Evolutionary conservation across 768 basidiomycete genomes (phyloP), one percentile per base, ranked within the genome.

Genomic region (Nidularia pulvinata): DNA sequence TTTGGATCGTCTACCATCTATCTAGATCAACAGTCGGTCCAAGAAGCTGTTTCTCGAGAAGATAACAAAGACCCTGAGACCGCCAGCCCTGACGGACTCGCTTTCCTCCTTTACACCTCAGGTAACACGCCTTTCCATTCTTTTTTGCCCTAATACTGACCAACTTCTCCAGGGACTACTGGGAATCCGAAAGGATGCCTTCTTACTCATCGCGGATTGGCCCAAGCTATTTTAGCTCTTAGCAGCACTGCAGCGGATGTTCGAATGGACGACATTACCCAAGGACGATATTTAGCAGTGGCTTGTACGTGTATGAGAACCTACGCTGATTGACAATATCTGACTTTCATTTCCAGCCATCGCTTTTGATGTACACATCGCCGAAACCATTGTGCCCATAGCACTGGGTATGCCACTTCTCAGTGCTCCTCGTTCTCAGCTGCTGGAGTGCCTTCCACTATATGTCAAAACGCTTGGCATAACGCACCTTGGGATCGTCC

Each of bases 181-280:
- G 79, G 79, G 36, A 78, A 72, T 44, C 79, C 79, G 2, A 81
- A 81, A 59, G 79, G 79, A 19, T 81, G 79, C 57, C 60, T 81
- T 10, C 57, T 79, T 36, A 72, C 70, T 7, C 61, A 72, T 44
- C 55, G 53, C 16, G 68, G 70, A 3, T 60, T 72, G 16, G 49
- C 66, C 6, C 66, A 72, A 53, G 69, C 66, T 6, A 66, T 69
- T 25, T 46, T 69, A n/a, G 68, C 69, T 19, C 60, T 72, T 11
- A 66, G 68, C 43, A 66, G 61, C 52, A 64, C 65, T 9, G 67
- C 68, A n/a, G 61, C 65, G 6, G 58, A 67, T 50, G 65, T 68
- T 43, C 59, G 55, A 25, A 68, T 66, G 66, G 46, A 61, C 6
- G 59, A 68, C 48, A 53, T 67, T 9, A 57, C 58, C 11, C 47